These are phyloP conservation scores for Bocquillonia castaneifolia DNA, from an alignment of 441 rosid species.

Conservation along the genomic window DNA sequence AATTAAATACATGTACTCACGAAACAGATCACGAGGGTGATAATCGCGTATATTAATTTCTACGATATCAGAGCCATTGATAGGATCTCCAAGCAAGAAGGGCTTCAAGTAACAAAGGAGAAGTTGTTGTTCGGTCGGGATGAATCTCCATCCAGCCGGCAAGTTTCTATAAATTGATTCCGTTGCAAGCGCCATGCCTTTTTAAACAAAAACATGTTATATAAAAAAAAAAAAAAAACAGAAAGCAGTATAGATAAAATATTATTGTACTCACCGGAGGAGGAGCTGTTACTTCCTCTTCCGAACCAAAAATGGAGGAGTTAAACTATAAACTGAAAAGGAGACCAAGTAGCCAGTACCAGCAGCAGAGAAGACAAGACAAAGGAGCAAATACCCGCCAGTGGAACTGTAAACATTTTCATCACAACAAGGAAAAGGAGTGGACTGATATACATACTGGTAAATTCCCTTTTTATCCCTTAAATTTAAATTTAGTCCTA, in stretches of 20 bases:
- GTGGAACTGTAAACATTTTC: too few relatives aligned
- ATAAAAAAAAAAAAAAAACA: not conserved
- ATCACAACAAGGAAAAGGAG: too few relatives aligned
- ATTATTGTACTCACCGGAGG: not conserved
- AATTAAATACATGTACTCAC: not conserved
- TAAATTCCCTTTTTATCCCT: too few relatives aligned
- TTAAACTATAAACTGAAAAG: too few relatives aligned
- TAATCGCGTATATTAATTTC: not conserved
- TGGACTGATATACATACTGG: too few relatives aligned
- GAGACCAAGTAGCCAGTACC: too few relatives aligned
- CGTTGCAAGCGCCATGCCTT: not conserved
- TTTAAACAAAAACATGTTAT: too few relatives aligned
- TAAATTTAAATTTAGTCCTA: too few relatives aligned
- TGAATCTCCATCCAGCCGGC: slow-evolving; percentile 36
- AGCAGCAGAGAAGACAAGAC: too few relatives aligned
- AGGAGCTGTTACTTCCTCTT: not conserved
- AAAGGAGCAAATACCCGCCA: too few relatives aligned
- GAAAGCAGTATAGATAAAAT: not conserved
- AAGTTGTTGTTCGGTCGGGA: slow-evolving; percentile 39
- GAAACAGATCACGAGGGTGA: not conserved
- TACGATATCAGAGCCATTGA: slow-evolving; percentile 10
- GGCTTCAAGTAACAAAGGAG: slow-evolving; percentile 21
- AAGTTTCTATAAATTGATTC: not conserved
- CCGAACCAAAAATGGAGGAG: too few relatives aligned
- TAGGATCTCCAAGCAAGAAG: slow-evolving; percentile 19